Evolutionary conservation across 805 yeast species (phyloP).

Genomic region (Starmerella potacharoeniae): DNA sequence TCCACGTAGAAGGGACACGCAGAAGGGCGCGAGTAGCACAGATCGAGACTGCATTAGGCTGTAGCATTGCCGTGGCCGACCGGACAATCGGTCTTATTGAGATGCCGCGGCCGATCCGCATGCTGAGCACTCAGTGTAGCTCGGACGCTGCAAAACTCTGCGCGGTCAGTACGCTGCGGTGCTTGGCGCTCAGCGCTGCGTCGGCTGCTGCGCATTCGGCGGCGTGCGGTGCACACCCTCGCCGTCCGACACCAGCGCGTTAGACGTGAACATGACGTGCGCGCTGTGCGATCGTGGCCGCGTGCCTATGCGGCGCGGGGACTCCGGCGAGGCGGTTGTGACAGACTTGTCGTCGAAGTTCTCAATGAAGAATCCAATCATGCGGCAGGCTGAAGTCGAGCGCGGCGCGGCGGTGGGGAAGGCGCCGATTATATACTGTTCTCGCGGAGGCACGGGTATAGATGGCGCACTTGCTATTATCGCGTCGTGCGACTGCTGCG

Average conservation of each 20-base stretch:
- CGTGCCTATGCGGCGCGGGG: not conserved
- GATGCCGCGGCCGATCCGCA: too few relatives aligned
- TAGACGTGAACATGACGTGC: not conserved
- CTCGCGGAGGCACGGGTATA: not conserved
- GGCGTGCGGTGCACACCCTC: not conserved
- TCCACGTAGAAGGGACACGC: too few relatives aligned
- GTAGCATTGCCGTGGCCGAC: too few relatives aligned
- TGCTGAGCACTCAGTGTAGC: too few relatives aligned
- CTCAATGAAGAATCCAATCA: slow-evolving; percentile 16
- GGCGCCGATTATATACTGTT: not conserved
- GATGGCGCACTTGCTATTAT: not conserved
- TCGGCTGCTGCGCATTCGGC: not conserved
- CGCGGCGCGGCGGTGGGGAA: not conserved
- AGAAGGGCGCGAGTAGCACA: too few relatives aligned
- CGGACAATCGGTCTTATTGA: too few relatives aligned
- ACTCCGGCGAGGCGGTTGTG: not conserved
- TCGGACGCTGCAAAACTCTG: too few relatives aligned
- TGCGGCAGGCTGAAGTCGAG: not conserved
- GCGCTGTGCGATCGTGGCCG: slow-evolving; percentile 2
- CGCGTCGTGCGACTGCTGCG: not conserved
- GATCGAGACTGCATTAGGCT: too few relatives aligned
- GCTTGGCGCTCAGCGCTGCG: not conserved
- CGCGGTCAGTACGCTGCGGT: too few relatives aligned
- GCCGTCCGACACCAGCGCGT: not conserved
- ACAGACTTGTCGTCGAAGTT: slow-evolving; percentile 8